phyloP scores from a whole-genome alignment of 2,329 filamentous ascomycete genomes.

The Capronia epimyces region DNA sequence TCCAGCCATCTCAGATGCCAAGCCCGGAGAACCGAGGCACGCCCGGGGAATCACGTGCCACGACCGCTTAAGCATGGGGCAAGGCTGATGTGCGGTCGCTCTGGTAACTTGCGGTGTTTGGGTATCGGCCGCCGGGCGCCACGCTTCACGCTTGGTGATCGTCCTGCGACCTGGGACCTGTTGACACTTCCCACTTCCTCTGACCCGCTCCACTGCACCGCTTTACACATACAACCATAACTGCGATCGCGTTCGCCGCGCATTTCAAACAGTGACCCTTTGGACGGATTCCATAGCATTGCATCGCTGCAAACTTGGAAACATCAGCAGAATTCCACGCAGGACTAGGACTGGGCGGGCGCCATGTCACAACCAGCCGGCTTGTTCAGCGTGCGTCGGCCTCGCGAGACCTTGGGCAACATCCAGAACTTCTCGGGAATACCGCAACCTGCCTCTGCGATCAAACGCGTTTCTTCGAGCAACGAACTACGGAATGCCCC shows the following conservation, averaged over 20 bases:
- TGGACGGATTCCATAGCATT: no score
- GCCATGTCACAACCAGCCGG: constrained; percentile 81
- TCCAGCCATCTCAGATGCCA: constrained; percentile 3
- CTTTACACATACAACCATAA: background rate
- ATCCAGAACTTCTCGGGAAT: constrained; percentile 79
- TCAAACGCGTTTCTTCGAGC: constrained; percentile 85
- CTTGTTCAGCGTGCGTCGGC: constrained; percentile 85
- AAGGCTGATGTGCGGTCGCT: constrained; percentile 1
- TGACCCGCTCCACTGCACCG: background rate
- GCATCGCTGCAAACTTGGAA: background rate
- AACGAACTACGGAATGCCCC: constrained; percentile 59
- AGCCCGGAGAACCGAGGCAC: constrained; percentile 1
- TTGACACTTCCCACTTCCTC: background rate
- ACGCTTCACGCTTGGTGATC: no score
- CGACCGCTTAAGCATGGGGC: background rate
- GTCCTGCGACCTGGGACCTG: no score
- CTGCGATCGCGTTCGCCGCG: background rate
- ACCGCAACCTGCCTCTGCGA: constrained; percentile 82
- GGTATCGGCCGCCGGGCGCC: background rate
- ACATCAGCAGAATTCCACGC: background rate
- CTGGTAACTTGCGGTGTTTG: constrained; percentile 3
- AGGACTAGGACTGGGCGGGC: constrained; percentile 13
- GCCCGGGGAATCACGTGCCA: background rate
- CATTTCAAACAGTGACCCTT: background rate
- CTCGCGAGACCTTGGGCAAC: constrained; percentile 84